A percentile compares a stretch with the other conserved stretches of the same genome.
phyloP scores from a whole-genome alignment of 2,329 filamentous ascomycete genomes.

The Phaeosphaeriaceae sp. region DNA sequence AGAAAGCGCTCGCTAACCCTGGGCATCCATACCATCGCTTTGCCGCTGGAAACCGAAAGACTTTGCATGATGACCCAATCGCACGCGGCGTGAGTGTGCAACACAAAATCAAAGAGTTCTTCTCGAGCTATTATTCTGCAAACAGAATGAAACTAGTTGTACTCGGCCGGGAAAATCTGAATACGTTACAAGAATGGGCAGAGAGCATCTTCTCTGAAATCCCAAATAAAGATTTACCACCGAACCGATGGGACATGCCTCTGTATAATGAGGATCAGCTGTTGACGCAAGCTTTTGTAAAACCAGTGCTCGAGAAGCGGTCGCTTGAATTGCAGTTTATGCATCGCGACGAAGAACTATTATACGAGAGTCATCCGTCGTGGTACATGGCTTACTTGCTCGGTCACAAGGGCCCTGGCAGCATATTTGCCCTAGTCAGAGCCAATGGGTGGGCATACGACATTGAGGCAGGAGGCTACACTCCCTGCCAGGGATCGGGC shows the following conservation, averaged over 20 bases:
- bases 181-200: constrained; percentile 83
- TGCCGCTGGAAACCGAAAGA: constrained; percentile 86
- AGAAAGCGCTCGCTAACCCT: constrained; percentile 86
- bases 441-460: constrained; percentile 88
- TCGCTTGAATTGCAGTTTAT: constrained; percentile 82
- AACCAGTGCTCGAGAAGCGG: constrained; percentile 87
- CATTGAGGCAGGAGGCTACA: constrained; percentile 76
- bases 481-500: constrained; percentile 79
- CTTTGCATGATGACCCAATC: constrained; percentile 82
- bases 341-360: constrained; percentile 81
- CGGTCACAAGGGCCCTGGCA: constrained; percentile 90
- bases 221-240: constrained; percentile 78
- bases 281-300: constrained; percentile 78
- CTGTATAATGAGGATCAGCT: constrained; percentile 67
- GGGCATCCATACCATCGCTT: constrained; percentile 90
- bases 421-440: constrained; percentile 88
- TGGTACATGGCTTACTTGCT: constrained; percentile 88
- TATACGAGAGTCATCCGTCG: constrained; percentile 81
- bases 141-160: constrained; percentile 94
- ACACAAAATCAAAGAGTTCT: constrained; percentile 90
- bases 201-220: constrained; percentile 81
- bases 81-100: constrained; percentile 81
- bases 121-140: constrained; percentile 86
- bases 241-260: constrained; percentile 70
- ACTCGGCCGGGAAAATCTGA: constrained; percentile 79